These are phyloP conservation scores for Gillenia trifoliata DNA, from an alignment of 306 rosid genomes.

Conservation along the genomic window DNA sequence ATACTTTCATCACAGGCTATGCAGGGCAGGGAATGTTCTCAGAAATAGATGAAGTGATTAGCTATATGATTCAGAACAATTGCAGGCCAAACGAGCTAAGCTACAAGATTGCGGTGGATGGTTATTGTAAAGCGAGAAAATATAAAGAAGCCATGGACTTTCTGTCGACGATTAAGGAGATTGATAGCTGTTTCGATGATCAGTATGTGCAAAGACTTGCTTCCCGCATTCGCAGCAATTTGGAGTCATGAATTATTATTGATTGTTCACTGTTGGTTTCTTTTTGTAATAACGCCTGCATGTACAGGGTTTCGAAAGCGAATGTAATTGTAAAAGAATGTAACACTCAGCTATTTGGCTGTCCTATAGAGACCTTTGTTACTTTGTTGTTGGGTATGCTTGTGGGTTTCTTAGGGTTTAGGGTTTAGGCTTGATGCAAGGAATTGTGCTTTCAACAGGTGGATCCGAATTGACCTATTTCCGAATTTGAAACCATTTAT, in stretches of 20 bases:
- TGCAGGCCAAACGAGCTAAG: conserved; percentile 82
- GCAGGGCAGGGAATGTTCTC: conserved; percentile 57
- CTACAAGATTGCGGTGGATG: conserved; percentile 84
- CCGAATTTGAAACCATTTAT: not conserved
- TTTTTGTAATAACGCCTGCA: no score
- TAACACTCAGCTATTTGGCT: not conserved
- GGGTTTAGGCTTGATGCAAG: no score
- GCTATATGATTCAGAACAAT: conserved; percentile 69
- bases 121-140: conserved; percentile 64
- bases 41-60: conserved; percentile 78
- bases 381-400: not conserved
- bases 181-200: conserved; percentile 51
- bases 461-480: not conserved
- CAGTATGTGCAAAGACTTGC: conserved; percentile 52
- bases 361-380: not conserved
- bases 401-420: not conserved
- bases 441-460: not conserved
- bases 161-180: conserved; percentile 55
- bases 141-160: conserved; percentile 70
- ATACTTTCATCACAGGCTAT: conserved; percentile 81
- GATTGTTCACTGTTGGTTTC: not conserved
- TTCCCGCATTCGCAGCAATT: conserved; percentile 47
- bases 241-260: conserved; percentile 31
- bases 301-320: no score
- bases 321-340: no score